phyloP scores from a whole-genome alignment of 2,329 filamentous ascomycete genomes.

The Neofusicoccum cordaticola region DNA sequence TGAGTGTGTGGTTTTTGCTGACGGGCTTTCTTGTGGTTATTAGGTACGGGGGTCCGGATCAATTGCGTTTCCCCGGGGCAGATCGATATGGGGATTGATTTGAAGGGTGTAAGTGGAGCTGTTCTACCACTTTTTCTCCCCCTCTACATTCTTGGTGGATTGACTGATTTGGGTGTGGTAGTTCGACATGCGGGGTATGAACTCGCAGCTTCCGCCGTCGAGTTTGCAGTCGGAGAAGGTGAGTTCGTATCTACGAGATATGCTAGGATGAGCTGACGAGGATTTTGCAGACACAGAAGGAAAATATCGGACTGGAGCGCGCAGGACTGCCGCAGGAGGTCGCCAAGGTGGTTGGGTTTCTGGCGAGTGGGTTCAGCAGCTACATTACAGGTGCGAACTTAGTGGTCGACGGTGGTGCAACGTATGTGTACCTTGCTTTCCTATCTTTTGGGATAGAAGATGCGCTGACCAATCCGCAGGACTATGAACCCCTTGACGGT shows the following conservation, averaged over 20 bases:
- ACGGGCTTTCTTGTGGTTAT: slow-evolving; percentile 25
- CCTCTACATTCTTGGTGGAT: too few relatives aligned
- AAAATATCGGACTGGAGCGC: slow-evolving; percentile 57
- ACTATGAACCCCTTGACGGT: slow-evolving; percentile 41
- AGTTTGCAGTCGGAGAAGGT: slow-evolving; percentile 47
- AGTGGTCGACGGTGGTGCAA: slow-evolving; percentile 60
- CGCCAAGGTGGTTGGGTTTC: slow-evolving; percentile 59
- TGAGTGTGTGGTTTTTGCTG: background rate
- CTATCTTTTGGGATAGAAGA: background rate
- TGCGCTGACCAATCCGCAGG: slow-evolving; percentile 19
- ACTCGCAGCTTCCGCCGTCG: slow-evolving; percentile 55
- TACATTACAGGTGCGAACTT: slow-evolving; percentile 63
- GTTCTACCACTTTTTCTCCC: too few relatives aligned
- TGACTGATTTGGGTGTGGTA: too few relatives aligned
- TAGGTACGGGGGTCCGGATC: slow-evolving; percentile 53
- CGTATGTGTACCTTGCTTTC: slow-evolving; percentile 14
- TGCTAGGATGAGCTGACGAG: background rate
- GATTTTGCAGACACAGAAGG: slow-evolving; percentile 40
- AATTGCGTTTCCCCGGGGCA: slow-evolving; percentile 52
- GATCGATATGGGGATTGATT: slow-evolving; percentile 47
- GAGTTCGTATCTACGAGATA: slow-evolving; percentile 23
- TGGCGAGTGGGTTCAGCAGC: slow-evolving; percentile 61
- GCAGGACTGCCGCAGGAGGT: slow-evolving; percentile 58
- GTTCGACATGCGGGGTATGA: slow-evolving; percentile 51
- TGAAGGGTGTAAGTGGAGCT: slow-evolving; percentile 41